Base-by-base conservation (phyloP, 345 rosid genomes). In the Bruguiera sexangula region DNA sequence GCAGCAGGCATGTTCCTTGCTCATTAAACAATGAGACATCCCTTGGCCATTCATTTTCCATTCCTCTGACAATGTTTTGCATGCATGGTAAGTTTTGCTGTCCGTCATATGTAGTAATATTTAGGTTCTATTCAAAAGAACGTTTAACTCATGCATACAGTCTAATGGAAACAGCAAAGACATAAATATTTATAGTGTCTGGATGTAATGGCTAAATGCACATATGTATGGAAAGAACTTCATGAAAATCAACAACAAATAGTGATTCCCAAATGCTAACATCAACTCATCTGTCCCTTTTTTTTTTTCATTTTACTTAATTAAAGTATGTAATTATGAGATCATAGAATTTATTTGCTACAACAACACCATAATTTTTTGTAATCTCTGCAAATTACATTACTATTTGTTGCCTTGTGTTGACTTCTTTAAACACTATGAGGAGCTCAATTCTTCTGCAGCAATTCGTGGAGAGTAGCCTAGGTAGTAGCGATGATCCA, bases 1-100 rank as follows among this genome's bases (percentile, higher is more conserved):
- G 92, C 91, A 64, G n/a, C 89, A 8, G 98, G 97, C 70, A 93
- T 93, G 98, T 81, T 89, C 76, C 82, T 93, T 26, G 91, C 98
- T 59, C 94, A 77, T 24, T 19, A 87, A 52, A 91, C 97, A 43
- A 81, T 82, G 2, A 92, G 89, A 74, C 82, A 85, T 57, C 85
- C 97, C 30, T 55, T 87, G 15, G 86, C 88, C 34, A 88, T 91
- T 68, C 89, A 97, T 96, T 75, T 91, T 60, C 85, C 78, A 4
- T 93, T 93, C 81, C 88, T 90, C 91, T 93, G 72, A 93, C 98
- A 13, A 68, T 85, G 66, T 88, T 93, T 76, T 97, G 91, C 64
- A 91, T 93, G 91, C 91, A 86, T 68, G 98, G 97, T 93, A 83
- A 83, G 92, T 81, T 79, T 59, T 55, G 61, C 37, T 68, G 63